These are phyloP conservation scores for Dendrobium chrysotoxum DNA, from an alignment of 106 monocot species.

Conservation along the genomic window DNA sequence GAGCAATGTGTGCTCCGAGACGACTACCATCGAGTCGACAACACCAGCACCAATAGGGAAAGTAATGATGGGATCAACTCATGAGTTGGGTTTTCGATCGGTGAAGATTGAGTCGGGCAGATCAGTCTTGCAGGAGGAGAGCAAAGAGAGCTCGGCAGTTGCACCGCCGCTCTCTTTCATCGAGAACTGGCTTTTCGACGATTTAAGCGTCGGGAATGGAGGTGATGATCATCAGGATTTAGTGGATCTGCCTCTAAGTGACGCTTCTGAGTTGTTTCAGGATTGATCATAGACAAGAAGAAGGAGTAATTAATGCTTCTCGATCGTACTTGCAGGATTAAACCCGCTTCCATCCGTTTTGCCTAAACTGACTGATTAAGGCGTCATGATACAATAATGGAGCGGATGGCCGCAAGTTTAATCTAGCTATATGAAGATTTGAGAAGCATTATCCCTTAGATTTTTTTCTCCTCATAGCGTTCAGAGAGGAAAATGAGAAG, in stretches of 20 bases:
- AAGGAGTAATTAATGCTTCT: neutral
- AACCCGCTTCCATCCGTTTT: neutral
- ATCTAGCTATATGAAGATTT: neutral
- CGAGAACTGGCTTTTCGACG: constrained; percentile 42
- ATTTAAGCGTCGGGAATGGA: constrained; percentile 16
- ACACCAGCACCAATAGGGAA: neutral
- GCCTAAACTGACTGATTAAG: neutral
- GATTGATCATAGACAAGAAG: neutral
- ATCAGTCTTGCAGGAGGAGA: constrained; percentile 5
- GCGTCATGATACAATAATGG: neutral
- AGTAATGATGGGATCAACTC: neutral
- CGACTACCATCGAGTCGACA: neutral
- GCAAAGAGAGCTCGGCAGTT: constrained; percentile 2
- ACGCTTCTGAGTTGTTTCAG: constrained; percentile 10
- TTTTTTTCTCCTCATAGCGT: neutral
- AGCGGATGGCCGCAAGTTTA: neutral
- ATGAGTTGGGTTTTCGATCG: neutral
- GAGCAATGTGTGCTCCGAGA: constrained; percentile 1
- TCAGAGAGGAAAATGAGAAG: neutral
- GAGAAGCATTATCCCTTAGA: neutral
- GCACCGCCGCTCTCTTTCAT: constrained; percentile 22
- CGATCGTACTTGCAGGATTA: neutral
- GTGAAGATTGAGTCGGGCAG: constrained; percentile 6
- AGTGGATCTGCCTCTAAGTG: constrained; percentile 10
- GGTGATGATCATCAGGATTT: constrained; percentile 3